These are phyloP conservation scores for Malus sylvestris DNA, from an alignment of 306 rosid genomes.

Conservation along the genomic window DNA sequence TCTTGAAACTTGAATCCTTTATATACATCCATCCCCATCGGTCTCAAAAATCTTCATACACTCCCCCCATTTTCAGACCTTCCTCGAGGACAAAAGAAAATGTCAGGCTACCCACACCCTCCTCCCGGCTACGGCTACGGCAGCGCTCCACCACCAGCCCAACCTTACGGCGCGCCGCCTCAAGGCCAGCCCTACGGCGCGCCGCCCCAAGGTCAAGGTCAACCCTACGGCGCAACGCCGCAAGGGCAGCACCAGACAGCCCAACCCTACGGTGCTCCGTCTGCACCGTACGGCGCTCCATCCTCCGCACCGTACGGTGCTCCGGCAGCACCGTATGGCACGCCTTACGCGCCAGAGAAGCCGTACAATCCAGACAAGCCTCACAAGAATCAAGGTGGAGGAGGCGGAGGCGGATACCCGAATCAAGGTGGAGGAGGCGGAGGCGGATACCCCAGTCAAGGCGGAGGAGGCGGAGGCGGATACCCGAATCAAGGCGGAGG, in stretches of 20 bases:
- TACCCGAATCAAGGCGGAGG: neutral
- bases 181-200: neutral
- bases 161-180: neutral
- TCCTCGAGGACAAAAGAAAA: neutral
- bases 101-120: slow-evolving; percentile 52
- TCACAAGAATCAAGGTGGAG: slow-evolving; percentile 9
- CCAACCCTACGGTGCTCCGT: slow-evolving; percentile 16
- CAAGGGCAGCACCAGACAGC: neutral
- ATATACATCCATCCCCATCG: neutral
- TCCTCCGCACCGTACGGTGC: neutral
- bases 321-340: neutral
- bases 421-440: neutral
- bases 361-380: slow-evolving; percentile 28
- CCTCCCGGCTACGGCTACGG: slow-evolving; percentile 42
- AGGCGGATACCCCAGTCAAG: too few species aligned
- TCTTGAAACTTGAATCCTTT: too few species aligned
- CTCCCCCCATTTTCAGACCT: neutral
- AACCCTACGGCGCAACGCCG: slow-evolving; percentile 5
- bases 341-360: slow-evolving; percentile 6
- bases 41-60: neutral
- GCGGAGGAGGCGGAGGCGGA: neutral
- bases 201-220: neutral
- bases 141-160: slow-evolving; percentile 15
- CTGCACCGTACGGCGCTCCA: neutral
- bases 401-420: neutral